These are phyloP conservation scores for Penicillium olsonii DNA, from an alignment of 2,329 filamentous ascomycete genomes.

Conservation along the genomic window DNA sequence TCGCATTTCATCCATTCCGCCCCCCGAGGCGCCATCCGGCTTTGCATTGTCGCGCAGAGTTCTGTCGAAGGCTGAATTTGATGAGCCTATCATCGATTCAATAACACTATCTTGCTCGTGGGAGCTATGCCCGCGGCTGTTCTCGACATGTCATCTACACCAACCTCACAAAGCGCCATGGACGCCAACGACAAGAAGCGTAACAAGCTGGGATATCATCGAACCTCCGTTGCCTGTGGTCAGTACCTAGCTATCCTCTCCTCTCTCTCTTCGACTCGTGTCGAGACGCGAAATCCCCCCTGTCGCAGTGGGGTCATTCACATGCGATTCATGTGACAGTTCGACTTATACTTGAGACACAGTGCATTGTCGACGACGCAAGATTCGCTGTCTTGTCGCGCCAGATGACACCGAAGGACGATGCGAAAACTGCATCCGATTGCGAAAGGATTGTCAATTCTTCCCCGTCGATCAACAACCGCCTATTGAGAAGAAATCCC, in stretches of 20 bases:
- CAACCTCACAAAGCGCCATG: conserved; percentile 38
- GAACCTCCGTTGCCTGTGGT: conserved; percentile 95
- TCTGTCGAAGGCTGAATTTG: conserved; percentile 14
- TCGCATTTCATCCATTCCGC: conserved; percentile 10
- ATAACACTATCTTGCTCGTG: conserved; percentile 22
- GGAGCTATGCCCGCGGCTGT: conserved; percentile 43
- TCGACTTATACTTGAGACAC: conserved; percentile 26
- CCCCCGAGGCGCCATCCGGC: not conserved
- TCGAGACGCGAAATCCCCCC: not conserved
- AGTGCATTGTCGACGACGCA: conserved; percentile 91
- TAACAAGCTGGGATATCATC: conserved; percentile 94
- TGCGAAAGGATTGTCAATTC: conserved; percentile 95
- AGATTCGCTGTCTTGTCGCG: conserved; percentile 85
- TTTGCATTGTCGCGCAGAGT: not conserved
- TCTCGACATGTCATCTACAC: conserved; percentile 35
- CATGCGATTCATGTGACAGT: conserved; percentile 4
- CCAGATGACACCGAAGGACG: conserved; percentile 71
- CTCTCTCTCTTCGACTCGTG: not conserved
- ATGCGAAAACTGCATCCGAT: conserved; percentile 87
- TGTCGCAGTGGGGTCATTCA: not conserved
- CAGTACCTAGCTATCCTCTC: conserved; percentile 50
- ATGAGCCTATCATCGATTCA: conserved; percentile 27
- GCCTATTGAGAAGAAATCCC: conserved; percentile 51
- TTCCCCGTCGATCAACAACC: conserved; percentile 80
- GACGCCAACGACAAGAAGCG: conserved; percentile 64